Percentiles rank a stretch among this genome's conserved stretches.
These are phyloP conservation scores for Pythium utonaiense DNA, from an alignment of 352 stramenopile genomes.

Conservation along the genomic window DNA sequence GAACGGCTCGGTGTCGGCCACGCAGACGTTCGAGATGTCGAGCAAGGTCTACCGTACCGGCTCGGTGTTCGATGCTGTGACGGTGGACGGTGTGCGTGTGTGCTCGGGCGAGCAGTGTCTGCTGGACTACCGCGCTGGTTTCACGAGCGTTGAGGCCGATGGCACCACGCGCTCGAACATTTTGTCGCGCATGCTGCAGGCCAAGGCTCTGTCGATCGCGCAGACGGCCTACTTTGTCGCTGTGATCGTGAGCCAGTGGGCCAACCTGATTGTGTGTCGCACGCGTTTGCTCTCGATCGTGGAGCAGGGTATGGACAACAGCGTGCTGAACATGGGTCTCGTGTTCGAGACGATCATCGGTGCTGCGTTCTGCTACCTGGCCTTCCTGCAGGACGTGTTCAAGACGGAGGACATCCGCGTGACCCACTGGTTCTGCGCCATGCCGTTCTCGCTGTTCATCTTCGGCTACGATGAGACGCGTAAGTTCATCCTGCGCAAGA, in stretches of 20 bases:
- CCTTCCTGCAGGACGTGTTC: constrained; percentile 64
- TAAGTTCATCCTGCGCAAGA: constrained; percentile 84
- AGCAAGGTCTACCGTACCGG: not conserved
- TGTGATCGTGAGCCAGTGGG: constrained; percentile 81
- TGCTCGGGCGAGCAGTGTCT: constrained; percentile 39
- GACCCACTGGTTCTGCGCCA: constrained; percentile 79
- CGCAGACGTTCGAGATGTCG: not conserved
- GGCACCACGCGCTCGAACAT: constrained; percentile 52
- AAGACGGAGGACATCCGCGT: constrained; percentile 71
- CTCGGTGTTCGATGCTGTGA: not conserved
- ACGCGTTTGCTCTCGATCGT: constrained; percentile 82
- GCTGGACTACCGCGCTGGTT: constrained; percentile 20
- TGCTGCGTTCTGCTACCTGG: constrained; percentile 70
- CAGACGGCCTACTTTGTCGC: constrained; percentile 81
- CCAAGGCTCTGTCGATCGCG: constrained; percentile 65
- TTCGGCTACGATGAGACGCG: constrained; percentile 85
- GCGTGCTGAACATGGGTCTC: constrained; percentile 85
- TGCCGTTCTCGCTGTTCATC: constrained; percentile 82
- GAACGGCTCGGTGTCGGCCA: not conserved
- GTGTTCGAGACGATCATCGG: constrained; percentile 83
- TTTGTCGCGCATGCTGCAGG: constrained; percentile 66
- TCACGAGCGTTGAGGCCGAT: constrained; percentile 30
- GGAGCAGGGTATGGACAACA: constrained; percentile 86
- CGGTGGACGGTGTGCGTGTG: constrained; percentile 12
- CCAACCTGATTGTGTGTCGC: constrained; percentile 85